These are phyloP conservation scores for Albifimbria verrucaria DNA, from an alignment of 2,329 filamentous ascomycete species.

Conservation along the genomic window DNA sequence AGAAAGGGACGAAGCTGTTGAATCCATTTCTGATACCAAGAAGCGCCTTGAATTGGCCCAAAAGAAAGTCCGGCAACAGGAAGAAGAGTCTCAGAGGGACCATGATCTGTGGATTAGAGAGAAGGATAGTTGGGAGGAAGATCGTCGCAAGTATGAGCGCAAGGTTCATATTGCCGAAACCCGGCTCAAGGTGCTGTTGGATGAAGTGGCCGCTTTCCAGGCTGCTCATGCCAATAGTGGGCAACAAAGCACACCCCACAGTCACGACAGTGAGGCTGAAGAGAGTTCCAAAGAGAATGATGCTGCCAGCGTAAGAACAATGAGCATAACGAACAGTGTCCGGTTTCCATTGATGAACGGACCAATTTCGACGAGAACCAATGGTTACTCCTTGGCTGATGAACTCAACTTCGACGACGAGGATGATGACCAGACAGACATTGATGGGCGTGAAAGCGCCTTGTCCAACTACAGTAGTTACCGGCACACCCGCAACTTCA, in stretches of 20 bases:
- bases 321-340: conserved; percentile 69
- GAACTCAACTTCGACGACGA: conserved; percentile 86
- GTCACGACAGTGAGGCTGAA: conserved; percentile 56
- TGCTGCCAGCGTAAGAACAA: conserved; percentile 65
- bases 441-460: conserved; percentile 64
- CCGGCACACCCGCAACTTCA: conserved; percentile 50
- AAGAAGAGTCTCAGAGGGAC: conserved; percentile 76
- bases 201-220: conserved; percentile 76
- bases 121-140: conserved; percentile 79
- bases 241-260: conserved; percentile 30
- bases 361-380: conserved; percentile 51
- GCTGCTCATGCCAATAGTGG: conserved; percentile 43
- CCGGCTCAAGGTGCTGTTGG: conserved; percentile 77
- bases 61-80: conserved; percentile 73
- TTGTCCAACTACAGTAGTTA: conserved; percentile 44
- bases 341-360: conserved; percentile 69
- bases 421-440: conserved; percentile 67
- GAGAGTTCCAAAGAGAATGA: conserved; percentile 65
- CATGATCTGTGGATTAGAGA: conserved; percentile 82
- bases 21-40: conserved; percentile 67
- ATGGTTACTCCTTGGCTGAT: conserved; percentile 79
- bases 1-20: conserved; percentile 82
- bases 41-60: conserved; percentile 74
- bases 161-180: conserved; percentile 88
- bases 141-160: conserved; percentile 77